Conservation (phyloP, 257 asterid genomes). For the Henckelia pumila region DNA sequence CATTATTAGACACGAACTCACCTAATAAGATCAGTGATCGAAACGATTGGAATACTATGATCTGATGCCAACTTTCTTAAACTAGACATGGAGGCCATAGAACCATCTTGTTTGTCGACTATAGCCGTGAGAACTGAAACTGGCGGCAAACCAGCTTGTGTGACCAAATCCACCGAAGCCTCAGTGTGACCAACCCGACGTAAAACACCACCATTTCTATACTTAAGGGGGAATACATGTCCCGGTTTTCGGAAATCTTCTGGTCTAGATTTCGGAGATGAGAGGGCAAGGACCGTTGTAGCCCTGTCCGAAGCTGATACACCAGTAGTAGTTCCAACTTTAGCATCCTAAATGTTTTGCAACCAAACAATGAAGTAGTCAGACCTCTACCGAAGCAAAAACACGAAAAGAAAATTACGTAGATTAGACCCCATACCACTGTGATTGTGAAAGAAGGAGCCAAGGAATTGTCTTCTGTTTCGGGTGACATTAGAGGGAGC, state of each 20-base stretch:
- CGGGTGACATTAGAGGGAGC: slow-evolving; percentile 81
- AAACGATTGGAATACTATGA: slow-evolving; percentile 59
- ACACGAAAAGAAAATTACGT: not conserved
- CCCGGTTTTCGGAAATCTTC: slow-evolving; percentile 81
- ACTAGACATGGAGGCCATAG: slow-evolving; percentile 47
- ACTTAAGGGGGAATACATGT: slow-evolving; percentile 83
- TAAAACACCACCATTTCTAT: slow-evolving; percentile 74
- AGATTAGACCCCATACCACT: slow-evolving; percentile 46
- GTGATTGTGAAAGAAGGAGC: slow-evolving; percentile 88
- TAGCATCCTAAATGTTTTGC: slow-evolving; percentile 55
- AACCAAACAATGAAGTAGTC: not conserved
- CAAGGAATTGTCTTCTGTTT: slow-evolving; percentile 61
- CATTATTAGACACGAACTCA: slow-evolving; percentile 23
- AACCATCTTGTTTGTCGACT: slow-evolving; percentile 64
- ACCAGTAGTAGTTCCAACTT: slow-evolving; percentile 64
- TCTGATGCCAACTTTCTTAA: slow-evolving; percentile 50
- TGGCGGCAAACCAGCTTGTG: slow-evolving; percentile 56
- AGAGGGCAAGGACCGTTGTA: slow-evolving; percentile 60
- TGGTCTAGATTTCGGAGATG: slow-evolving; percentile 61
- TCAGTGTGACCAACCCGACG: slow-evolving; percentile 82
- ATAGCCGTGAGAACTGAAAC: slow-evolving; percentile 64
- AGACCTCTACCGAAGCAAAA: too few species aligned
- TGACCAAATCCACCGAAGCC: slow-evolving; percentile 65
- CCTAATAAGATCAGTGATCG: slow-evolving; percentile 80
- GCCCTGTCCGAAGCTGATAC: slow-evolving; percentile 84